Evolutionary conservation across 1,139 yeast genomes (phyloP), one percentile per base, ranked within the genome.

Genomic region (Blastobotrys proliferans): DNA sequence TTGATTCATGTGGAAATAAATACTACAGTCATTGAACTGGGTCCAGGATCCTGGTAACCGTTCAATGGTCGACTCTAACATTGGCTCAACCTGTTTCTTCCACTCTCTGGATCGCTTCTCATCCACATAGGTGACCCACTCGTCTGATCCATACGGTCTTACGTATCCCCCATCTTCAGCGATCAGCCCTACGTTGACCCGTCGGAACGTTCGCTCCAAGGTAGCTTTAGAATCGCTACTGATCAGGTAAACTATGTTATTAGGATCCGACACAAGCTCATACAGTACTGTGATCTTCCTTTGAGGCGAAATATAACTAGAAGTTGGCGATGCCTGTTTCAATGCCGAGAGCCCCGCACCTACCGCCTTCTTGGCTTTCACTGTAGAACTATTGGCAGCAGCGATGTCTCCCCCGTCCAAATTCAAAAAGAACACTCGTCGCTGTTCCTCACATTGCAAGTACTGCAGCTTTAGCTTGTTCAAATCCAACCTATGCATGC

Each of bases 161-260:
- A 82, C 57, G 51, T 70, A 81, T 1, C 88, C 94, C 29, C 97
- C 97, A 58, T 83, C 81, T 62, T 90, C 97, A 1, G 96, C 95
- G 51, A 90, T 79, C 41, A 90, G 68, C 0, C 97, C 97, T 27
- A 90, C 60, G 33, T 76, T 76, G 10, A 79, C 74, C 48, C 88
- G 74, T 29, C 82, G 72, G 63, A 81, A 88, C 42, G 79, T 63
- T 40, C 84, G 71, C 51, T 83, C 86, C 57, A 88, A 67, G 33
- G 80, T 83, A 2, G 72, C 63, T 48, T 83, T 72, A 43, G 79
- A 77, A 53, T 81, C 74, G 41, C 78, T 76, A 52, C 88, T 80
- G 42, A 83, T 71, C 6, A 90, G 73, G 57, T 83, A 90, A 1
- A 90, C 92, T 41, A 73, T 68, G 55, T 85, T 87, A 10, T 62